Percentiles rank a stretch among this genome's conserved stretches.
These are phyloP conservation scores for Seiridium cupressi DNA, from an alignment of 2,329 filamentous ascomycete genomes.

Conservation along the genomic window DNA sequence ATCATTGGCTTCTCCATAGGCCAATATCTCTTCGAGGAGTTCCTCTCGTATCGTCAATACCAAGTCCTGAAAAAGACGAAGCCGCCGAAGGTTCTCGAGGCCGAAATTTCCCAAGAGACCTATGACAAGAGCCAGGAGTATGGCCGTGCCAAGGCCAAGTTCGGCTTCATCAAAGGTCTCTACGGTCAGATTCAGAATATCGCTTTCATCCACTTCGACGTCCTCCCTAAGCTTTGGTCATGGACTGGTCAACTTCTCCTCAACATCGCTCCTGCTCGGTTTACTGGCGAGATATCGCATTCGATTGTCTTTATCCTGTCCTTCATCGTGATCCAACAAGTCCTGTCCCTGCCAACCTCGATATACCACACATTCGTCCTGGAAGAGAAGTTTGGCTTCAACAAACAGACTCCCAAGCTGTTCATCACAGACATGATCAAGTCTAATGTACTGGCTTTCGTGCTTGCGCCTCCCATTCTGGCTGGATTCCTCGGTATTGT, in stretches of 20 bases:
- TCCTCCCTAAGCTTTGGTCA: slow-evolving; percentile 88
- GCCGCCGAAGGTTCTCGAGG: slow-evolving; percentile 81
- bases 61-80: slow-evolving; percentile 76
- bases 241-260: slow-evolving; percentile 74
- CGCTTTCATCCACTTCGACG: slow-evolving; percentile 84
- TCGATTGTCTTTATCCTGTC: slow-evolving; percentile 88
- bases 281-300: slow-evolving; percentile 90
- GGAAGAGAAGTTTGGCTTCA: slow-evolving; percentile 97
- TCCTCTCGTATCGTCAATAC: slow-evolving; percentile 89
- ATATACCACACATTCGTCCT: slow-evolving; percentile 95
- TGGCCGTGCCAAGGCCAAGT: slow-evolving; percentile 92
- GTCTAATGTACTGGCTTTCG: slow-evolving; percentile 76
- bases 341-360: slow-evolving; percentile 75
- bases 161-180: slow-evolving; percentile 75
- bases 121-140: slow-evolving; percentile 97
- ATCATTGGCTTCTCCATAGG: slow-evolving; percentile 92
- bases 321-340: slow-evolving; percentile 79
- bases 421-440: slow-evolving; percentile 93
- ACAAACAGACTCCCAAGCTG: slow-evolving; percentile 89
- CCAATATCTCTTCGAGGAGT: slow-evolving; percentile 86
- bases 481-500: slow-evolving; percentile 92
- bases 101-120: slow-evolving; percentile 84
- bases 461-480: slow-evolving; percentile 82
- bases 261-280: slow-evolving; percentile 71
- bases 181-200: slow-evolving; percentile 87